Evolutionary conservation across 1,139 yeast species (phyloP), one percentile per base, ranked within the genome.

Genomic region (Candida sp.): DNA sequence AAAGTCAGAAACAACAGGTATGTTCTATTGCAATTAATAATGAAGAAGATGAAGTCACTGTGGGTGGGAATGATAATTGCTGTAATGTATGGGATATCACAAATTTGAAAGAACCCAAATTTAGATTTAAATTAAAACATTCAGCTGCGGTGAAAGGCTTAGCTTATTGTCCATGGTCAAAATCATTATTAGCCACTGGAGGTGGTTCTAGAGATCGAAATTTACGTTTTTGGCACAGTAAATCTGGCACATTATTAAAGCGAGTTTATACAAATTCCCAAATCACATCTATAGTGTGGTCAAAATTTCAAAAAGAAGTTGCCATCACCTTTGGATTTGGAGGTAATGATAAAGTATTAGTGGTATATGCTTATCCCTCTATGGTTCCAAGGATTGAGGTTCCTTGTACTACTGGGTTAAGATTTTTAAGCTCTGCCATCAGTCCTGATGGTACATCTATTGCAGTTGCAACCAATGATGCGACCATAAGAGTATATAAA

Each of bases 321-420:
- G 81, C 79, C 8, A 95, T 85, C 0, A 86, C 96, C 0, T 89
- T 82, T 66, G 97, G 97, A 0, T 88, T 82, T 58, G 83, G 89
- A 4, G 80, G 77, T 42, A 79, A 77, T 42, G 57, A 73, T 65
- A 3, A 65, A 68, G 15, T 79, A 82, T 5, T 54, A 68, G 21
- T 60, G 81, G 78, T 83, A 1, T 88, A 80, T 57, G 63, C 82
- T 1, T 89, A 84, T 57, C 97, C 96, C 0, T 62, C 69, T 2
- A 73, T 87, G 78, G 63, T 62, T 8, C 65, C 77, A 2, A 51
- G 75, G 23, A 54, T 73, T 3, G 75, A 75, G 44, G 84, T 84
- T 1, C 75, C 73, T n/a, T 75, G 84, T 0, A 61, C 73, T 1
- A 58, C 74, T 2, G 79, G 78, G 43, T 56, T 81, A 35, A 69